Base-by-base conservation (phyloP, 371 early-diverging fungal genomes). In the Chytridiales sp. region DNA sequence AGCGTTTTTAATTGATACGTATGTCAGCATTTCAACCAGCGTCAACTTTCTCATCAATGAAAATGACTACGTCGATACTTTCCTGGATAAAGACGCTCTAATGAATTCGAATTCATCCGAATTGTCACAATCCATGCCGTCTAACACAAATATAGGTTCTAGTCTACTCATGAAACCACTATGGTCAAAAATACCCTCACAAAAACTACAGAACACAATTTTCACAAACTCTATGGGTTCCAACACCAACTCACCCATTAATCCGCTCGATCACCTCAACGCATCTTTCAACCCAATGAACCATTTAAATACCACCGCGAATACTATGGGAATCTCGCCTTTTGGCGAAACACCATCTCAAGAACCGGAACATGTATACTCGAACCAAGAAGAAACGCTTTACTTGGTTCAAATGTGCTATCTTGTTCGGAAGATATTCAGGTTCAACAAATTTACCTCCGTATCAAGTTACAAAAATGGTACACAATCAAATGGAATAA, bases 1-100 rank as follows among this genome's bases (percentile, higher is more conserved):
- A 2, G 27, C 56, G 30, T n/a, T 56, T 35, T 22, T 56, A 13
- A 56, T 56, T 11, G 56, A 56, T 24, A 56, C 56, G 5, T 56
- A 44, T 30, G 56, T 56, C 6, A 56, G 40, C 15, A 13, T 56
- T 8, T 56, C 56, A 2, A 56, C 56, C 3, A 35, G 56, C 8
- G 36, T 39, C 11, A 41, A 9, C 8, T 46, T 46, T 19, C 30
- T 56, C n/a, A 29, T 56, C 4, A 26, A 56, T 34, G 56, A 56
- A 24, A 40, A 46, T 11, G 56, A 56, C 40, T 46, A 56, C 29
- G 3, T 56, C 4, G 46, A 56, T 22, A 44, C 56, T 4, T 46
- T 56, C 24, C 2, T 15, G n/a, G 29, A 32, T 26, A 47, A 44
- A 17, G 27, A 46, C 11, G 4, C 9, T 19, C 46, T 56, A 3